Percentiles rank a stretch among this genome's conserved stretches.
These are phyloP conservation scores for Globisporangium heterothallicum DNA, from an alignment of 352 stramenopile species.

Conservation along the genomic window DNA sequence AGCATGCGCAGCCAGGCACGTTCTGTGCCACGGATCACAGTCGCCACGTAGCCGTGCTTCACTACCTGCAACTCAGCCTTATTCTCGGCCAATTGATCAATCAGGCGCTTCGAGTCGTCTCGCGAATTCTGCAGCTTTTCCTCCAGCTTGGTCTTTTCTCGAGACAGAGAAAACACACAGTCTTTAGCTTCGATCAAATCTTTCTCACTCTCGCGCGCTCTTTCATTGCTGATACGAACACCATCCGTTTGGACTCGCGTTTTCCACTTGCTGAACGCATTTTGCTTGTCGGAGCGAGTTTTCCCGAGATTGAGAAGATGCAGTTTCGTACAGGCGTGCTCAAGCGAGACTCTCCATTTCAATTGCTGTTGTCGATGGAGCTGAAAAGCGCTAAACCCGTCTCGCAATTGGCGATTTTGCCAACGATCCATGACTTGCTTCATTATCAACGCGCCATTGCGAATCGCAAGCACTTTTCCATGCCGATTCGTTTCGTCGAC, in stretches of 20 bases:
- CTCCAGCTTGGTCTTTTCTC: slow-evolving; percentile 53
- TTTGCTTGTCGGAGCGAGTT: slow-evolving; percentile 12
- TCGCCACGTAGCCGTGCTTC: slow-evolving; percentile 64
- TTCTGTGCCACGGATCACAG: slow-evolving; percentile 42
- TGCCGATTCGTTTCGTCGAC: neutral
- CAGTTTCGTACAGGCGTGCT: slow-evolving; percentile 22
- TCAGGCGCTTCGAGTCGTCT: slow-evolving; percentile 29
- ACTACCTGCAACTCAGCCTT: slow-evolving; percentile 52
- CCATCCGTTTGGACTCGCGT: slow-evolving; percentile 20
- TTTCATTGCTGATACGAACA: slow-evolving; percentile 18
- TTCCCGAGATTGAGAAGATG: slow-evolving; percentile 17
- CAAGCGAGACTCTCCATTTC: neutral
- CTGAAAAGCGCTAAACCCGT: slow-evolving; percentile 2
- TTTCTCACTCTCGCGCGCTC: slow-evolving; percentile 20
- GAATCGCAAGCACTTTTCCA: neutral
- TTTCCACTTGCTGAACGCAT: slow-evolving; percentile 20
- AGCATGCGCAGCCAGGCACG: slow-evolving; percentile 33
- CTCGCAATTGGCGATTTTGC: neutral
- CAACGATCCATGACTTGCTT: neutral
- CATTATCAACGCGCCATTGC: neutral
- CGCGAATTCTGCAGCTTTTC: slow-evolving; percentile 37
- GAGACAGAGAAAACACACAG: slow-evolving; percentile 62
- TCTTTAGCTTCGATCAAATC: slow-evolving; percentile 59
- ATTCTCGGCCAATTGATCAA: slow-evolving; percentile 38
- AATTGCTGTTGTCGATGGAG: neutral